A percentile compares a stretch with the other conserved stretches of the same genome.
phyloP scores from a whole-genome alignment of 306 rosid species.

The Acacia melanoxylon region DNA sequence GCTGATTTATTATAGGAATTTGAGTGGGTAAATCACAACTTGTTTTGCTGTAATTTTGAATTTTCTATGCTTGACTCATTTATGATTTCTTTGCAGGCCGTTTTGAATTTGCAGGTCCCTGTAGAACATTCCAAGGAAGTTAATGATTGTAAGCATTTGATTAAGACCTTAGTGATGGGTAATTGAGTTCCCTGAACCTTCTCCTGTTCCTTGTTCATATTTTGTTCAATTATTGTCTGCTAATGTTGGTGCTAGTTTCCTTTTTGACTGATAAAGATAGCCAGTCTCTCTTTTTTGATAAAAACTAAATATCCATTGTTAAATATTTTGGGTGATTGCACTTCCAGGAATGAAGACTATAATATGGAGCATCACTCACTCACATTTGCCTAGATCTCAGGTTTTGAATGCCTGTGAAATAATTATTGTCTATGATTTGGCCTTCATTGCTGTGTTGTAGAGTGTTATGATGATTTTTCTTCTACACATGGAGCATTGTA shows the following conservation, averaged over 20 bases:
- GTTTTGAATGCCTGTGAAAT: constrained; percentile 44
- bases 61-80: constrained; percentile 22
- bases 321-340: constrained; percentile 17
- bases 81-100: constrained; percentile 78
- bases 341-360: constrained; percentile 97
- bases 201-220: constrained; percentile 8
- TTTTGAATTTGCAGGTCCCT: constrained; percentile 86
- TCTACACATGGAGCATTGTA: constrained; percentile 52
- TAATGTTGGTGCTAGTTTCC: constrained; percentile 17
- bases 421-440: constrained; percentile 25
- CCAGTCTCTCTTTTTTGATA: not conserved
- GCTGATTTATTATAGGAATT: not conserved
- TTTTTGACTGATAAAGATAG: not conserved
- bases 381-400: constrained; percentile 93
- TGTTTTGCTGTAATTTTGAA: constrained; percentile 2
- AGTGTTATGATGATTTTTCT: constrained; percentile 54
- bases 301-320: not conserved
- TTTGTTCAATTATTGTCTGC: not conserved
- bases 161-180: constrained; percentile 98
- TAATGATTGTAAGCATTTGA: constrained; percentile 90
- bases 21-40: not conserved
- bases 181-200: constrained; percentile 42
- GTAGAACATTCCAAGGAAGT: constrained; percentile 94
- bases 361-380: constrained; percentile 98
- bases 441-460: constrained; percentile 31